Conservation (phyloP, 2,329 filamentous ascomycete species). For the Colletotrichum sp. region DNA sequence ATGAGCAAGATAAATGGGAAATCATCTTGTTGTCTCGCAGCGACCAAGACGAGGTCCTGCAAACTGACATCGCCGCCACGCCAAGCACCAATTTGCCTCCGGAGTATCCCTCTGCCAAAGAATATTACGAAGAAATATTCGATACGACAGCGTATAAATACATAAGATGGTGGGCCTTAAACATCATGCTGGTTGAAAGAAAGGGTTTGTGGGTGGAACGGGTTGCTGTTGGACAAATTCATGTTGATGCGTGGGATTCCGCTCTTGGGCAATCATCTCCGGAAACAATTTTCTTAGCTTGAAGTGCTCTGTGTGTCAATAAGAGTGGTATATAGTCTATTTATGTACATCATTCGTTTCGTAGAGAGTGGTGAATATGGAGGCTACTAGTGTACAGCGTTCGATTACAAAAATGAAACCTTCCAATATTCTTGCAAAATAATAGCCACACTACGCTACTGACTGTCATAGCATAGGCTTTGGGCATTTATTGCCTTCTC, state of each 20-base stretch:
- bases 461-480: not conserved
- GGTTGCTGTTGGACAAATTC: not conserved
- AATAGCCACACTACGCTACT: not conserved
- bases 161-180: not conserved
- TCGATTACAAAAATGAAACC: not conserved
- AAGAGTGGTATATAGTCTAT: not conserved
- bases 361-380: not conserved
- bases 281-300: not conserved
- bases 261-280: not conserved
- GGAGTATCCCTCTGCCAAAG: not conserved
- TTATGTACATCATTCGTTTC: not conserved
- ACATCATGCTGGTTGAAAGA: not conserved
- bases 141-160: not conserved
- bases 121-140: conserved; percentile 3
- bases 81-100: not conserved
- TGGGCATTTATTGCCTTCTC: not conserved
- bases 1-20: not conserved
- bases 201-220: not conserved
- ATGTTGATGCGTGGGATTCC: not conserved
- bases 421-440: not conserved
- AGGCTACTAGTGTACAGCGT: not conserved
- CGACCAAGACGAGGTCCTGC: not conserved
- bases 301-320: not conserved
- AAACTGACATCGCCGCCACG: not conserved
- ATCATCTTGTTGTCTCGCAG: not conserved